phyloP scores from a whole-genome alignment of 805 yeast genomes.

The Candida arabinofermentans region DNA sequence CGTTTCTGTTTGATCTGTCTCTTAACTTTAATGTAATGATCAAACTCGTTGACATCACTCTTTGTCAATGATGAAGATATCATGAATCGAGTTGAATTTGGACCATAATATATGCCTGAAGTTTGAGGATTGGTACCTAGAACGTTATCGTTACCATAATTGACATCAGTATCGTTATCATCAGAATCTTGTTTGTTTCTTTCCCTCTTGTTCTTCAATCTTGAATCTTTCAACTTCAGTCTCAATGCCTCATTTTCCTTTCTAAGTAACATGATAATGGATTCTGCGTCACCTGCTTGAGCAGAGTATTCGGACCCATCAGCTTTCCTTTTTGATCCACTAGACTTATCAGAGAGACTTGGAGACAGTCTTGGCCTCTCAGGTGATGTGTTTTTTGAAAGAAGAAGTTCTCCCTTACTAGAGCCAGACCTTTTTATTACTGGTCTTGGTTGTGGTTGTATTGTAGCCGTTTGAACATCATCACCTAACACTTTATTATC shows the following conservation, averaged over 20 bases:
- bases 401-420: background rate
- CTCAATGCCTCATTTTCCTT: slow-evolving; percentile 29
- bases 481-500: background rate
- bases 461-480: background rate
- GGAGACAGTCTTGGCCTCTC: background rate
- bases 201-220: slow-evolving; percentile 20
- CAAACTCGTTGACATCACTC: slow-evolving; percentile 27
- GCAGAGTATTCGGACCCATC: background rate
- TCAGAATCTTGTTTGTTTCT: slow-evolving; percentile 13
- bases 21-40: slow-evolving; percentile 26
- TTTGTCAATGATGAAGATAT: slow-evolving; percentile 30
- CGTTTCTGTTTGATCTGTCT: slow-evolving; percentile 28
- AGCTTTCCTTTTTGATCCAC: background rate
- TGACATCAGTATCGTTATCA: background rate
- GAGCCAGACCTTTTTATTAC: background rate
- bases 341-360: background rate
- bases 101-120: slow-evolving; percentile 46
- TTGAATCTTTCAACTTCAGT: slow-evolving; percentile 24
- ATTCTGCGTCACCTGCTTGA: slow-evolving; percentile 8
- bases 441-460: background rate
- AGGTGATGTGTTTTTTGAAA: background rate
- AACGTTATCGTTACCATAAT: background rate
- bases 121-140: slow-evolving; percentile 8
- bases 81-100: slow-evolving; percentile 47
- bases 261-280: slow-evolving; percentile 7